These are phyloP conservation scores for Lunasporangiospora selenospora DNA, from an alignment of 192 early-diverging fungal species.

Conservation along the genomic window DNA sequence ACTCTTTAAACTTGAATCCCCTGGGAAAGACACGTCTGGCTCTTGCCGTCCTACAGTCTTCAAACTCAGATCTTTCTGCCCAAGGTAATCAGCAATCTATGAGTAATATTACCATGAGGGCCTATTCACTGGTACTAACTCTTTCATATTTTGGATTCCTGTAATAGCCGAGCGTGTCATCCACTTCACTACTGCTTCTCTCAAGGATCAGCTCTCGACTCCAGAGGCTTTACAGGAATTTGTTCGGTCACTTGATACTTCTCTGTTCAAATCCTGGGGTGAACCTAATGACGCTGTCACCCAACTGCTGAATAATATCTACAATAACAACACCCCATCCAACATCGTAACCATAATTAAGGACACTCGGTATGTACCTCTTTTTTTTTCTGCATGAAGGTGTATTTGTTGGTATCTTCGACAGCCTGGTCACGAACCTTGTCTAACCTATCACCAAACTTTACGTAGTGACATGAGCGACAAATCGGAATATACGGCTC, in stretches of 20 bases:
- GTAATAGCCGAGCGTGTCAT: constrained; percentile 37
- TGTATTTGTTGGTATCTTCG: not conserved
- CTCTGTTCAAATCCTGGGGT: constrained; percentile 35
- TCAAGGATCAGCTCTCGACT: constrained; percentile 34
- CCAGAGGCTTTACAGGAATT: constrained; percentile 27
- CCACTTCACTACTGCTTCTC: constrained; percentile 14
- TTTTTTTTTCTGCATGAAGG: not conserved
- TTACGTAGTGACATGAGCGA: constrained; percentile 41
- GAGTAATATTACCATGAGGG: not conserved
- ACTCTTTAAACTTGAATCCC: constrained; percentile 41
- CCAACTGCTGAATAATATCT: constrained; percentile 25
- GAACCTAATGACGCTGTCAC: constrained; percentile 43
- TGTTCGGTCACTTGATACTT: constrained; percentile 30
- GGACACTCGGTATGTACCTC: constrained; percentile 29
- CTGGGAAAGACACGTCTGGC: constrained; percentile 48
- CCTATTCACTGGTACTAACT: not conserved
- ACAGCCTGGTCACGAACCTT: not conserved
- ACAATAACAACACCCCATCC: constrained; percentile 36
- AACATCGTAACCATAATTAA: constrained; percentile 17
- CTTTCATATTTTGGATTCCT: too few relatives aligned
- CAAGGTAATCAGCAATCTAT: constrained; percentile 52
- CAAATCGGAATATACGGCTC: constrained; percentile 22
- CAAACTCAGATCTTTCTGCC: constrained; percentile 45
- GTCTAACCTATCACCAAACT: not conserved
- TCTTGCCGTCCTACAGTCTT: constrained; percentile 46